phyloP scores from a whole-genome alignment of 106 monocot genomes.

The Allium cepa region DNA sequence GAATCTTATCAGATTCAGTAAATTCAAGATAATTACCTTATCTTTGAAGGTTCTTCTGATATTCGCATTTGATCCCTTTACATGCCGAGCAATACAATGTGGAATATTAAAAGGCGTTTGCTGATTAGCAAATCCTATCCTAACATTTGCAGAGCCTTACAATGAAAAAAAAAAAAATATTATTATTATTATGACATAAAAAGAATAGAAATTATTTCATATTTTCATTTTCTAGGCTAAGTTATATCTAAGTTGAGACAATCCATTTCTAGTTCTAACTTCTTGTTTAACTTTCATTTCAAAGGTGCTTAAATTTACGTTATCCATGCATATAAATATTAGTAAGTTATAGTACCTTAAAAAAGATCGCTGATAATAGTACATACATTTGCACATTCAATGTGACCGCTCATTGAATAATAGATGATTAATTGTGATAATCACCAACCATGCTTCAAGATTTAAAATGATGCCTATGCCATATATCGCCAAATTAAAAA shows the following conservation, averaged over 20 bases:
- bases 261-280: too few species aligned
- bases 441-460: too few species aligned
- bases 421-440: too few species aligned
- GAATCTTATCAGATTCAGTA: not conserved
- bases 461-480: too few species aligned
- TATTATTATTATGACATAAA: not conserved
- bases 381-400: too few species aligned
- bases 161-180: not conserved
- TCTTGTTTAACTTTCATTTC: not conserved
- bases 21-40: constrained; percentile 27
- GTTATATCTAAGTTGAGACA: too few species aligned
- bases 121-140: constrained; percentile 81
- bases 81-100: constrained; percentile 74
- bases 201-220: not conserved
- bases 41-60: constrained; percentile 35
- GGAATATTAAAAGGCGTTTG: constrained; percentile 66
- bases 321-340: constrained; percentile 7
- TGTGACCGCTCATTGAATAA: too few species aligned
- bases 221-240: not conserved
- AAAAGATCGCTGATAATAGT: too few species aligned
- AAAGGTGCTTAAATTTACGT: not conserved
- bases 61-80: constrained; percentile 20
- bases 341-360: too few species aligned
- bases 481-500: too few species aligned
- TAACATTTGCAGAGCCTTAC: constrained; percentile 84